These are phyloP conservation scores for Lagerstroemia speciosa DNA, from an alignment of 345 rosid genomes.

Conservation along the genomic window DNA sequence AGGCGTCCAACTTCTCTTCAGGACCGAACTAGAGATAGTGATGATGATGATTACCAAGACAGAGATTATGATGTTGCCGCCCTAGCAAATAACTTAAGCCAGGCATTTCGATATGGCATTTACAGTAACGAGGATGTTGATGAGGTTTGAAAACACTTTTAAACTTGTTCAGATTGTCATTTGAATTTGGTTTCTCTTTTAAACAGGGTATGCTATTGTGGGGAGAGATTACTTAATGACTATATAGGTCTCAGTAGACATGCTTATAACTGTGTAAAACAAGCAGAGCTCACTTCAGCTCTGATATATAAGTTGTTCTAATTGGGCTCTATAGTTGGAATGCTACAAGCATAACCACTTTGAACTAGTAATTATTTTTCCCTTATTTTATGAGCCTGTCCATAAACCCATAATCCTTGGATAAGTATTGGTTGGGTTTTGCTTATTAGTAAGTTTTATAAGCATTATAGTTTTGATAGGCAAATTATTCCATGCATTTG, in stretches of 20 bases:
- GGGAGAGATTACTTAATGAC: not conserved
- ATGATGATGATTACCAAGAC: constrained; percentile 89
- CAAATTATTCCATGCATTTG: not conserved
- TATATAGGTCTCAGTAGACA: not conserved
- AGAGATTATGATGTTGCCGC: constrained; percentile 96
- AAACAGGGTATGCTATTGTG: not conserved
- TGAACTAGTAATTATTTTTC: not conserved
- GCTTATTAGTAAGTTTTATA: not conserved
- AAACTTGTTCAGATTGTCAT: not conserved
- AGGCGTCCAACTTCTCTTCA: constrained; percentile 88
- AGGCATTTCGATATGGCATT: constrained; percentile 85
- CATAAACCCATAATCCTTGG: not conserved
- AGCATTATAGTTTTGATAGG: not conserved
- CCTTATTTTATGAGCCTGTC: not conserved
- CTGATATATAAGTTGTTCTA: not conserved
- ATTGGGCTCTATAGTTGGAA: not conserved
- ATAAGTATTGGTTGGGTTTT: not conserved
- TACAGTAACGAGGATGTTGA: constrained; percentile 70
- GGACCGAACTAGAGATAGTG: constrained; percentile 78
- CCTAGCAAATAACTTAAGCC: constrained; percentile 81
- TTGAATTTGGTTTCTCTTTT: not conserved
- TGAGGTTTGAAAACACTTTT: constrained; percentile 36
- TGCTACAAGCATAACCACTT: not conserved
- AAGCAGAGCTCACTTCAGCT: not conserved
- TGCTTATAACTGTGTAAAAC: not conserved